Evolutionary conservation across 1,284 basidiomycete genomes (phyloP).

Genomic region (Microbotryum violaceum): DNA sequence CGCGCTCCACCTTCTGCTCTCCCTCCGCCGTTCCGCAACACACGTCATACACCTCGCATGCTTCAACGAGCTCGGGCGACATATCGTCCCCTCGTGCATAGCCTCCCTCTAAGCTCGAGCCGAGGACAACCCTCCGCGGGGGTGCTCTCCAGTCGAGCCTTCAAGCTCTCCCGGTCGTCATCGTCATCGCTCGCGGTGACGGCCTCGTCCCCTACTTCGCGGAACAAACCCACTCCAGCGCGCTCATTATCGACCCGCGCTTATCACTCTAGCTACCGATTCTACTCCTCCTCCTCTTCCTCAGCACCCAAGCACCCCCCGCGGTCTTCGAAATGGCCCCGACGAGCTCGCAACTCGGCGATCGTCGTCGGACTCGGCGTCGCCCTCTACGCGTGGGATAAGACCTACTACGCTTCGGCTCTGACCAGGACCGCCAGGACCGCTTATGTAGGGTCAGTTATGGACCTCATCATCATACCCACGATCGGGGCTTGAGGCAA

Average conservation of each 20-base stretch:
- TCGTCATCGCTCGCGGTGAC: too few relatives aligned
- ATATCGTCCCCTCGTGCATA: too few relatives aligned
- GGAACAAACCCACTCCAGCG: conserved; percentile 4
- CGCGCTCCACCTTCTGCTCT: too few relatives aligned
- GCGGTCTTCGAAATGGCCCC: not conserved
- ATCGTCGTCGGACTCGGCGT: conserved; percentile 41
- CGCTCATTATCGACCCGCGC: not conserved
- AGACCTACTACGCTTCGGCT: conserved; percentile 59
- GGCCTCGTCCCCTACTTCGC: conserved; percentile 27
- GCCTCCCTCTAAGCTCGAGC: not conserved
- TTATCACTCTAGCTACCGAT: not conserved
- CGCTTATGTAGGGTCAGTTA: conserved; percentile 51
- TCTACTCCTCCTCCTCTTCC: not conserved
- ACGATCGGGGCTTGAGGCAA: too few relatives aligned
- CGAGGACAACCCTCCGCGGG: not conserved
- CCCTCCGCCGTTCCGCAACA: too few relatives aligned
- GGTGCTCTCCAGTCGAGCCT: not conserved
- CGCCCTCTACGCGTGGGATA: conserved; percentile 53
- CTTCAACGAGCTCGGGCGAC: too few relatives aligned
- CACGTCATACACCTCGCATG: too few relatives aligned
- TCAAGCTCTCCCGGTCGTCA: not conserved
- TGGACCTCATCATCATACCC: too few relatives aligned
- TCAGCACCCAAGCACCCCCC: not conserved
- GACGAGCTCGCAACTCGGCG: conserved; percentile 2
- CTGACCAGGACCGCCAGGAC: conserved; percentile 58